A percentile compares a stretch with the other conserved stretches of the same genome.
phyloP scores from a whole-genome alignment of 768 basidiomycete genomes.

The Lyophyllum semitale region DNA sequence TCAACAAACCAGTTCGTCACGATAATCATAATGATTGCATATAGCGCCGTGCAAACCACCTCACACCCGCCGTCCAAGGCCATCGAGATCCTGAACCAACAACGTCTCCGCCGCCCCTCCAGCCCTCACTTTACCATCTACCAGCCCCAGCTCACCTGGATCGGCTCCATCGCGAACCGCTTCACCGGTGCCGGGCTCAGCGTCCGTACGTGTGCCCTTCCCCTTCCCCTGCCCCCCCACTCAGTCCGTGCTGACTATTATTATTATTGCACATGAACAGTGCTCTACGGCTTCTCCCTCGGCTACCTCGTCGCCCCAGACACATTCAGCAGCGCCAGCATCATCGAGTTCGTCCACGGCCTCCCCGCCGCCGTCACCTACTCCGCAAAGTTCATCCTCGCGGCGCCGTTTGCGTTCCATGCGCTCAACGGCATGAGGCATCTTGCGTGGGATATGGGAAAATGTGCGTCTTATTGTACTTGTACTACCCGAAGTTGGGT shows the following conservation, averaged over 20 bases:
- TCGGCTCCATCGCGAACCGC: constrained; percentile 85
- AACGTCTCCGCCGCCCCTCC: constrained; percentile 85
- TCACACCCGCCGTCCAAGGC: constrained; percentile 62
- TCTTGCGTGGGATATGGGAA: constrained; percentile 85
- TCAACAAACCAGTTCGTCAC: background rate
- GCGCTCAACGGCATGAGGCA: constrained; percentile 89
- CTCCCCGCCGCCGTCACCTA: constrained; percentile 81
- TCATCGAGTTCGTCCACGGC: constrained; percentile 69
- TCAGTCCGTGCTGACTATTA: background rate
- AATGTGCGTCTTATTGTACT: no score
- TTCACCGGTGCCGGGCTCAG: constrained; percentile 82
- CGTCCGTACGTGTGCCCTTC: constrained; percentile 54
- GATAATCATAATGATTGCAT: background rate
- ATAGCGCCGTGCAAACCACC: constrained; percentile 62
- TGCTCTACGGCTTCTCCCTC: constrained; percentile 86
- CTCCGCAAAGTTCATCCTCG: constrained; percentile 75
- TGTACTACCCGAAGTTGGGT: no score
- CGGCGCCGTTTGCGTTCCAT: constrained; percentile 90
- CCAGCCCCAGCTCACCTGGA: constrained; percentile 91
- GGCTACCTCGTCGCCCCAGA: constrained; percentile 83
- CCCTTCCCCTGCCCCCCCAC: background rate
- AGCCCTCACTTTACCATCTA: constrained; percentile 98
- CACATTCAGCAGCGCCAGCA: constrained; percentile 75
- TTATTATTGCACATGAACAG: constrained; percentile 35
- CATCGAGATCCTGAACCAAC: constrained; percentile 75